Evolutionary conservation across 1,139 yeast genomes (phyloP).

Genomic region (Zygosaccharomyces sapae): DNA sequence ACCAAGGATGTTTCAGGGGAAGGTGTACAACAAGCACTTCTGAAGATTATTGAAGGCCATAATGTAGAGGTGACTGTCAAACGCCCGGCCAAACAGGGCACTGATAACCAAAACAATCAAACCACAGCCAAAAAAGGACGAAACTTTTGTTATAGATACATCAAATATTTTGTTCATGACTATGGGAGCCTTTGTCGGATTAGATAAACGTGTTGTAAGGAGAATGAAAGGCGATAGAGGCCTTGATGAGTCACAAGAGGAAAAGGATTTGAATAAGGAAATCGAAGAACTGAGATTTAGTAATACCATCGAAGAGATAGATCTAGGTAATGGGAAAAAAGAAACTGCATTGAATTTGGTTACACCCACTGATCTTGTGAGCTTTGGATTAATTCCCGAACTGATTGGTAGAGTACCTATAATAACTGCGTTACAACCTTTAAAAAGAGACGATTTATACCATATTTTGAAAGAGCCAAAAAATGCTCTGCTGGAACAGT

Average conservation of each 20-base stretch:
- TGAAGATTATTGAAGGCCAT: slow-evolving; percentile 52
- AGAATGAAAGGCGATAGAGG: slow-evolving; percentile 32
- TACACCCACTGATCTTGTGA: slow-evolving; percentile 45
- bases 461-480: slow-evolving; percentile 50
- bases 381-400: slow-evolving; percentile 52
- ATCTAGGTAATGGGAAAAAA: slow-evolving; percentile 36
- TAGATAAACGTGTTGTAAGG: slow-evolving; percentile 43
- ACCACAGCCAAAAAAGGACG: slow-evolving; percentile 37
- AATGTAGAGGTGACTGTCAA: slow-evolving; percentile 44
- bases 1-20: slow-evolving; percentile 55
- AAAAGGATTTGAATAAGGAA: slow-evolving; percentile 15
- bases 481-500: slow-evolving; percentile 48
- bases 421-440: slow-evolving; percentile 44
- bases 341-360: slow-evolving; percentile 42
- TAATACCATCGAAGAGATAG: slow-evolving; percentile 35
- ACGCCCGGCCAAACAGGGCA: slow-evolving; percentile 38
- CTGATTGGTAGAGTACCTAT: slow-evolving; percentile 52
- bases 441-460: slow-evolving; percentile 42
- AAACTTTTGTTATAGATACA: slow-evolving; percentile 46
- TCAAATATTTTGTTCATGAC: slow-evolving; percentile 48
- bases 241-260: slow-evolving; percentile 9
- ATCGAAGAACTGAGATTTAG: slow-evolving; percentile 21
- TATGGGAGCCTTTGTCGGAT: slow-evolving; percentile 56
- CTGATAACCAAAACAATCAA: slow-evolving; percentile 35
- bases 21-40: slow-evolving; percentile 53